phyloP scores from a whole-genome alignment of 2,329 filamentous ascomycete species.

The Pseudogymnoascus sp. region DNA sequence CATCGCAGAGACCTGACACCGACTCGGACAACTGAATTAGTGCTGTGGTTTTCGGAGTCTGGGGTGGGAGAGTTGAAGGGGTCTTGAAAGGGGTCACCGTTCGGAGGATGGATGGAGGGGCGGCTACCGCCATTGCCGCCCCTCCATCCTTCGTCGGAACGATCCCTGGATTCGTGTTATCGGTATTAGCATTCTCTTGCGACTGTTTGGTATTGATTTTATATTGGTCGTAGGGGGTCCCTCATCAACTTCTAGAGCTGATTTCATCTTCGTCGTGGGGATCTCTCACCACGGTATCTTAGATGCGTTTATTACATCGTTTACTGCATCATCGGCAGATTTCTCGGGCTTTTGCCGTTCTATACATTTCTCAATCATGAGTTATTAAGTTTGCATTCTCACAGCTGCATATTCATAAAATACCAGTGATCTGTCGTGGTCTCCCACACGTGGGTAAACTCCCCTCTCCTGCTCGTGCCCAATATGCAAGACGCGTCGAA shows the following conservation, averaged over 20 bases:
- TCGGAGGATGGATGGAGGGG: too few relatives aligned
- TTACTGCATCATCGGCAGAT: background rate
- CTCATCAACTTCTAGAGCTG: background rate
- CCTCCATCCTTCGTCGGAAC: too few relatives aligned
- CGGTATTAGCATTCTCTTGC: background rate
- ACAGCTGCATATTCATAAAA: background rate
- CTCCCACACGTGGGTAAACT: background rate
- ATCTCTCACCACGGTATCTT: background rate
- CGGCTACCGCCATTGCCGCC: too few relatives aligned
- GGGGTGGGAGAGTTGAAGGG: too few relatives aligned
- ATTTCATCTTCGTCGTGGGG: background rate
- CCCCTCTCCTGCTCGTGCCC: background rate
- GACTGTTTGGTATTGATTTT: background rate
- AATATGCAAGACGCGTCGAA: background rate
- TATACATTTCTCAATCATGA: background rate
- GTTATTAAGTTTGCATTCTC: background rate
- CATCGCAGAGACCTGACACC: too few relatives aligned
- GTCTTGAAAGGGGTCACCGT: too few relatives aligned
- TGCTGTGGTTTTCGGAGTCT: too few relatives aligned
- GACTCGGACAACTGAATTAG: too few relatives aligned
- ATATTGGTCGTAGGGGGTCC: background rate
- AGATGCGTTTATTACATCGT: background rate
- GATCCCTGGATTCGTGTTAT: too few relatives aligned
- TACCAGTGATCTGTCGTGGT: background rate
- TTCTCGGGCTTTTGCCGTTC: background rate